These are phyloP conservation scores for Sclerotinia subarctica DNA, from an alignment of 2,329 filamentous ascomycete genomes.

Conservation along the genomic window DNA sequence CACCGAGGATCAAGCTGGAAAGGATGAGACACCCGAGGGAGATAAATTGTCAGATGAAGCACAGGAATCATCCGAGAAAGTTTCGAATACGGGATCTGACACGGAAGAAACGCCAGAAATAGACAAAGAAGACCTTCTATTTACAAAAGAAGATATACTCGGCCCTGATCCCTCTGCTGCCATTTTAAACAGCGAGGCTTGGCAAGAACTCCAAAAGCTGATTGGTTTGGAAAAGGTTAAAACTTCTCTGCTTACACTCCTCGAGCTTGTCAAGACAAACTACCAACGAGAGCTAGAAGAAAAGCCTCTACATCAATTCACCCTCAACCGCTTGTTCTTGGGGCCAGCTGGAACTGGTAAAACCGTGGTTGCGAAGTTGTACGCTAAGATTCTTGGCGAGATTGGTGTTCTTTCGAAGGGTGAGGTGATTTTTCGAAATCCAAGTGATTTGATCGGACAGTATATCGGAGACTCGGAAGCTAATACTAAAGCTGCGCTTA, in stretches of 20 bases:
- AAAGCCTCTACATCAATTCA: constrained; percentile 56
- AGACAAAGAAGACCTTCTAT: constrained; percentile 31
- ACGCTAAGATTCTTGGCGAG: constrained; percentile 63
- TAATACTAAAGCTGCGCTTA: constrained; percentile 68
- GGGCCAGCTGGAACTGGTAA: constrained; percentile 75
- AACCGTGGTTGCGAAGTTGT: constrained; percentile 70
- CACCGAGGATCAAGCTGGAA: not conserved
- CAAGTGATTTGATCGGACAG: constrained; percentile 47
- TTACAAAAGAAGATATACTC: constrained; percentile 66
- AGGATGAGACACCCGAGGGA: not conserved
- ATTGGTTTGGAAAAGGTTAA: constrained; percentile 56
- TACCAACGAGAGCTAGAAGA: constrained; percentile 64
- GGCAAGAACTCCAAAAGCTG: constrained; percentile 54
- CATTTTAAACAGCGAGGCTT: constrained; percentile 51
- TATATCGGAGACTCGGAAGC: constrained; percentile 60
- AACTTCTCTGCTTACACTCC: constrained; percentile 53
- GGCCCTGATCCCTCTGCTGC: constrained; percentile 60
- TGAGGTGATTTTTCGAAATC: constrained; percentile 44
- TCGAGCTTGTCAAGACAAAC: constrained; percentile 50
- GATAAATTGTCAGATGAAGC: not conserved
- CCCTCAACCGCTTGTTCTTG: constrained; percentile 65
- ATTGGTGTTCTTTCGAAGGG: constrained; percentile 52
- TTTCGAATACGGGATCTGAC: not conserved
- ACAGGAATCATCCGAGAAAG: not conserved
- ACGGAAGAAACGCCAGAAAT: not conserved